Evolutionary conservation across 2,329 filamentous ascomycete species (phyloP).

Genomic region (Aspergillus persii): DNA sequence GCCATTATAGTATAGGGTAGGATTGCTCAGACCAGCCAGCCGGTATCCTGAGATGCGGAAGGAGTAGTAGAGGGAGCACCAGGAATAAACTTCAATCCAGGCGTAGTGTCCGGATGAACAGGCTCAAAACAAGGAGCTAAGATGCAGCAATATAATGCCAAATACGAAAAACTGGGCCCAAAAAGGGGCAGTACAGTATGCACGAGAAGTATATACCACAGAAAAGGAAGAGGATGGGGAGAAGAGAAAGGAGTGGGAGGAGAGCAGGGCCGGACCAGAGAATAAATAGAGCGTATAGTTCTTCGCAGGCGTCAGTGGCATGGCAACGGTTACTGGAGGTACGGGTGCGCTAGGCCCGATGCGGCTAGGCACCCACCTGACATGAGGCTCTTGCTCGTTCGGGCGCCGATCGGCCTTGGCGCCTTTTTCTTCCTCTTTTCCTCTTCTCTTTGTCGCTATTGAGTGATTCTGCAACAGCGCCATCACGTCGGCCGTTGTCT

Average conservation of each 20-base stretch:
- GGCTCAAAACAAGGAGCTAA: constrained; percentile 9
- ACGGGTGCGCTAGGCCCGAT: constrained; percentile 31
- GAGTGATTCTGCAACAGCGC: too few relatives aligned
- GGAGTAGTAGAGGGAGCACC: constrained; percentile 1
- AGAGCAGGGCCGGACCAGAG: constrained; percentile 24
- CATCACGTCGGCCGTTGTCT: not conserved
- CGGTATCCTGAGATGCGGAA: not conserved
- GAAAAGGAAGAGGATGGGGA: constrained; percentile 17
- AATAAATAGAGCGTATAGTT: constrained; percentile 40
- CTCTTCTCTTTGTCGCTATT: not conserved
- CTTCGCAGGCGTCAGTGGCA: constrained; percentile 26
- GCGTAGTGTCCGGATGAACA: constrained; percentile 6
- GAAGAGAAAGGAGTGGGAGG: constrained; percentile 25
- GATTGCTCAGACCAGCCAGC: not conserved
- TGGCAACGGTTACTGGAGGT: constrained; percentile 42
- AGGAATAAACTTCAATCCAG: constrained; percentile 21
- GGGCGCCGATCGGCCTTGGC: constrained; percentile 38
- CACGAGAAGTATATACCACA: constrained; percentile 26
- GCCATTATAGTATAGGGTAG: constrained; percentile 63
- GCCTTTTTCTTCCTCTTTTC: constrained; percentile 1
- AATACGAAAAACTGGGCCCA: constrained; percentile 24
- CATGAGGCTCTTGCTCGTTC: constrained; percentile 49
- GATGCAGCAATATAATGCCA: constrained; percentile 12
- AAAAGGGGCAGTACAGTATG: constrained; percentile 30
- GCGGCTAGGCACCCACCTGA: constrained; percentile 47